These are phyloP conservation scores for Suillus lakei DNA, from an alignment of 768 basidiomycete genomes.

Conservation along the genomic window DNA sequence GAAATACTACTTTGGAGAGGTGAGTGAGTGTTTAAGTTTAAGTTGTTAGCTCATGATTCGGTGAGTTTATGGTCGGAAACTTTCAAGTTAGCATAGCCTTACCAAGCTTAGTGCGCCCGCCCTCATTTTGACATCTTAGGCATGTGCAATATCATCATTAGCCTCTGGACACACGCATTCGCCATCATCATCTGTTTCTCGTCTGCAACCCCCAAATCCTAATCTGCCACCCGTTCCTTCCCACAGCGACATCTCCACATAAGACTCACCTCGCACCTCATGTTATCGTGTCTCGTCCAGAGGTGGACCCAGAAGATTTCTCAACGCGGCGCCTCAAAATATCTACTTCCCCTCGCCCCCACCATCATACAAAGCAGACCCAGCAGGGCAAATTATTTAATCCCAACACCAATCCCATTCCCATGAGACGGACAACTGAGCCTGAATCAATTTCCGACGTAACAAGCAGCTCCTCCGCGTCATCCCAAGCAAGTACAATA, in stretches of 20 bases:
- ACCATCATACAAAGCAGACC: conserved; percentile 39
- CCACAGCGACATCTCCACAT: conserved; percentile 34
- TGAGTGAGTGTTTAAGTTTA: no score
- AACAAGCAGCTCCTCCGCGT: conserved; percentile 66
- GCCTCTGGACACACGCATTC: no score
- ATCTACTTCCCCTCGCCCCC: conserved; percentile 54
- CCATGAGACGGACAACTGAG: conserved; percentile 63
- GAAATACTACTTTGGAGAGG: no score
- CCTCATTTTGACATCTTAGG: no score
- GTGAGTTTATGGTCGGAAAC: no score
- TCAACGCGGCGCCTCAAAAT: conserved; percentile 73
- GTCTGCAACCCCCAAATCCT: conserved; percentile 34
- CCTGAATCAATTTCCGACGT: conserved; percentile 68
- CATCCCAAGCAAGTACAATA: conserved; percentile 94
- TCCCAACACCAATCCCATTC: conserved; percentile 71
- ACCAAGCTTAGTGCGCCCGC: no score
- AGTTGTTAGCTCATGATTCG: no score
- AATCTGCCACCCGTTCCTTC: conserved; percentile 30
- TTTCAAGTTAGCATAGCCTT: no score
- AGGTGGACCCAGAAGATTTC: conserved; percentile 75
- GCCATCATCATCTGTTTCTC: conserved; percentile 31
- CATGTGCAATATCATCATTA: no score
- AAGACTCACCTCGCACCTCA: conserved; percentile 40
- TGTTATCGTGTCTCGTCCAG: conserved; percentile 42
- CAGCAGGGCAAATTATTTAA: conserved; percentile 64